Evolutionary conservation across 169 alveolate genomes (phyloP).

Genomic region (Babesia ovata): DNA sequence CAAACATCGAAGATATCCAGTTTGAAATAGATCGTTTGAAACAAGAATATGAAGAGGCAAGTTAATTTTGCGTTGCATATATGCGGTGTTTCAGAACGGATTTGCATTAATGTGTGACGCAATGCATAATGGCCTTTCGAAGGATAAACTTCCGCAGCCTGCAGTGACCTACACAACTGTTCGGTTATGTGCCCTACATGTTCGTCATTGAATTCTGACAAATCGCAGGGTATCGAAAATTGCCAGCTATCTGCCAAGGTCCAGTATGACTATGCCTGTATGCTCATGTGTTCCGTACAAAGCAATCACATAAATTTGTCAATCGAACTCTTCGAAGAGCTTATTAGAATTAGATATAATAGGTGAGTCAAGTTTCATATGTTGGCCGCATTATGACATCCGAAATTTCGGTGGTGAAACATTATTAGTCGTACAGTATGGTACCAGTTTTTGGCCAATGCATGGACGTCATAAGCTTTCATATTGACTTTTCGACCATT

Average conservation of each 20-base stretch:
- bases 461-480: too few relatives aligned
- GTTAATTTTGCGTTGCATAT: neutral
- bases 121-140: neutral
- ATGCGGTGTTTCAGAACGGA: too few relatives aligned
- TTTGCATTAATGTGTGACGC: too few relatives aligned
- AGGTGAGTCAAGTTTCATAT: slow-evolving; percentile 36
- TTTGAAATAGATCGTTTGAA: slow-evolving; percentile 53
- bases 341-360: slow-evolving; percentile 44
- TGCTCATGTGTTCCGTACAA: slow-evolving; percentile 65
- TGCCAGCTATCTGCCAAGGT: slow-evolving; percentile 59
- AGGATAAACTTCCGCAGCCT: too few relatives aligned
- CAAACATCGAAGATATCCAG: slow-evolving; percentile 58
- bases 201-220: neutral
- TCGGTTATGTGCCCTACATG: neutral
- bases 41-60: slow-evolving; percentile 56
- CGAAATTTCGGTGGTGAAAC: too few relatives aligned
- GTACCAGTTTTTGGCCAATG: too few relatives aligned
- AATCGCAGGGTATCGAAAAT: slow-evolving; percentile 46
- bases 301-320: slow-evolving; percentile 41
- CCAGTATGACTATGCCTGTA: slow-evolving; percentile 68
- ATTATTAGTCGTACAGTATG: too few relatives aligned
- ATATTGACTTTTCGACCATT: too few relatives aligned
- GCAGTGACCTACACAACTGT: neutral
- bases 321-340: slow-evolving; percentile 60
- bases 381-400: too few relatives aligned